A percentile compares a stretch with the other conserved stretches of the same genome.
phyloP scores from a whole-genome alignment of 768 basidiomycete genomes.

The Cubamyces lactineus region DNA sequence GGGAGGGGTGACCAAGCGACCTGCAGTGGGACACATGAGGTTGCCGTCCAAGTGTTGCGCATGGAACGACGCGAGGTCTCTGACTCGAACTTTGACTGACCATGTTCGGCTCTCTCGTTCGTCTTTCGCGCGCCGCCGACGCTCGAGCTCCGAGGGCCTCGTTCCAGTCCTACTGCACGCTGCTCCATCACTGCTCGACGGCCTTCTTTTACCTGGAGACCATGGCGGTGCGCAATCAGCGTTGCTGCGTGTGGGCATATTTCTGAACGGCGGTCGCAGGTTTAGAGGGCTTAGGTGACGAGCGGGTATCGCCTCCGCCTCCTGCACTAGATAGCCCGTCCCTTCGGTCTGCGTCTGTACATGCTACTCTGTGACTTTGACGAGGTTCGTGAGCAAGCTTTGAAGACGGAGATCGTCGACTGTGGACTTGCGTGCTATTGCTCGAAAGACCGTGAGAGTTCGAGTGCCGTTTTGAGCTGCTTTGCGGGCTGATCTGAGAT shows the following conservation, averaged over 20 bases:
- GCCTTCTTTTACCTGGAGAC: constrained; percentile 73
- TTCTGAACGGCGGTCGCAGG: constrained; percentile 32
- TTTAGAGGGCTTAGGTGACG: constrained; percentile 25
- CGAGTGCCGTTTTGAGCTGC: constrained; percentile 77
- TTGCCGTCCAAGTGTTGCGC: constrained; percentile 42
- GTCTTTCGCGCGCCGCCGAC: constrained; percentile 70
- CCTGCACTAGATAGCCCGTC: constrained; percentile 31
- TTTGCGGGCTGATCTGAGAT: constrained; percentile 61
- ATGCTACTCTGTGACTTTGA: constrained; percentile 52
- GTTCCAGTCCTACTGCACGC: constrained; percentile 81
- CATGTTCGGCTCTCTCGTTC: constrained; percentile 76
- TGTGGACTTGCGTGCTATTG: constrained; percentile 79
- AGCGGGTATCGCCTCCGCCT: constrained; percentile 37
- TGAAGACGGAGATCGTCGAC: constrained; percentile 66
- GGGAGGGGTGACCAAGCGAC: constrained; percentile 73
- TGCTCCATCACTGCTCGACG: constrained; percentile 79
- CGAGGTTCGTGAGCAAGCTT: constrained; percentile 68
- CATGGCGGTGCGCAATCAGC: constrained; percentile 55
- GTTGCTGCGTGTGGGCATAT: constrained; percentile 43
- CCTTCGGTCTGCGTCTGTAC: constrained; percentile 41
- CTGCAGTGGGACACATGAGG: no score
- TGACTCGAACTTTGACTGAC: constrained; percentile 39
- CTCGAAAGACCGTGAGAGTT: constrained; percentile 73
- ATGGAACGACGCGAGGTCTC: constrained; percentile 36
- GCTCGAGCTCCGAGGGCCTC: constrained; percentile 78